Evolutionary conservation across 768 basidiomycete species (phyloP).

Genomic region (Suillus variegatus): DNA sequence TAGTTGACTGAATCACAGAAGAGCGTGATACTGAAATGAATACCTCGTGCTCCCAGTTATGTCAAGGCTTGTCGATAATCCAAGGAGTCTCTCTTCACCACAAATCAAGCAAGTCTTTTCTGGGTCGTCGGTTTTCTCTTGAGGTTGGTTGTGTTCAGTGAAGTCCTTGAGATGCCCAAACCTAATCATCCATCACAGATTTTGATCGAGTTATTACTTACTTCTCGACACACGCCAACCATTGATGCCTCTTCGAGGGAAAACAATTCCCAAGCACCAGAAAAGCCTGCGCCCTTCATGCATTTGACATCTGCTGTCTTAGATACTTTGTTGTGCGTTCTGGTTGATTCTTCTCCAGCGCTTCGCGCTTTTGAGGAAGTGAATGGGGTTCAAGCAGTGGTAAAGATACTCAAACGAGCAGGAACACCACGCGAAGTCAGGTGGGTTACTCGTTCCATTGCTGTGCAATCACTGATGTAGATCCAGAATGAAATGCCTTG

Average conservation of each 20-base stretch:
- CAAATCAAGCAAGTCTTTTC: constrained; percentile 60
- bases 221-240: constrained; percentile 62
- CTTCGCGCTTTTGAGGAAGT: constrained; percentile 78
- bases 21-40: constrained; percentile 50
- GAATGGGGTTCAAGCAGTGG: constrained; percentile 77
- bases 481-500: constrained; percentile 90
- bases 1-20: constrained; percentile 25
- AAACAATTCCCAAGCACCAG: constrained; percentile 23
- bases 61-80: constrained; percentile 63
- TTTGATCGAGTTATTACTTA: constrained; percentile 68
- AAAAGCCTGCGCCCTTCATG: constrained; percentile 21
- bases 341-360: constrained; percentile 83
- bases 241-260: constrained; percentile 17
- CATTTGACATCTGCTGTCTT: constrained; percentile 74
- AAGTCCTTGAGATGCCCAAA: neutral
- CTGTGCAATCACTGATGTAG: constrained; percentile 7
- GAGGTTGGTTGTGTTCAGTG: constrained; percentile 50
- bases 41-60: constrained; percentile 51
- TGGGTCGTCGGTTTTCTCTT: constrained; percentile 66
- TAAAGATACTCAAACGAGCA: constrained; percentile 85
- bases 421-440: constrained; percentile 86
- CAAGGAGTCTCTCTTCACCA: constrained; percentile 81
- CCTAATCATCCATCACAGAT: constrained; percentile 45
- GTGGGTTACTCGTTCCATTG: constrained; percentile 66
- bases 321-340: constrained; percentile 82